Base-by-base conservation (phyloP, 345 rosid species). In the Lumnitzera littorea region DNA sequence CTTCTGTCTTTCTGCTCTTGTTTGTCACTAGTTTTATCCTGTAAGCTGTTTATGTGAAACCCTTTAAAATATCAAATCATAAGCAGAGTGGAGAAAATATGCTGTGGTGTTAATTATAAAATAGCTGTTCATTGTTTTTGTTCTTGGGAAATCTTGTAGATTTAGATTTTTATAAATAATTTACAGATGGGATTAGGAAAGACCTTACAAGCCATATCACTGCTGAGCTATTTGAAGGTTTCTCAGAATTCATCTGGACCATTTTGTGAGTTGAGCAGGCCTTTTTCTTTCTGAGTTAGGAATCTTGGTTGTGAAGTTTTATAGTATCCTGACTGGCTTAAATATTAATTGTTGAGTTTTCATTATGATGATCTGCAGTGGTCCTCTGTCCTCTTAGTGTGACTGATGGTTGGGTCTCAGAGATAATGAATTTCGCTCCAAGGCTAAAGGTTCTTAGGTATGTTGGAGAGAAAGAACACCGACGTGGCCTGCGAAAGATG, bases 171-270 rank as follows among this genome's bases (percentile, higher is more conserved):
- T 66, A 56, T 51, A 13, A 54, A 63, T 58, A 10, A 48, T 65
- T 59, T 49, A 12, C 85, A 91, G 98, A 91, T 91, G 98, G 96
- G 98, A 55, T 62, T 91, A 58, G 98, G 96, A 54, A 88, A 91
- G 76, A 86, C 97, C 66, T 78, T 91, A 58, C 98, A 88, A 70
- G 98, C 98, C 25, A 77, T 86, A 60, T 76, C 91, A 46, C 74
- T 91, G 59, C 36, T 91, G 72, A 81, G 91, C 78, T 91, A 88
- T 67, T 71, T 91, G 84, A 91, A 86, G 69, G 72, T 75, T 70
- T 69, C 68, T 51, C 78, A 60, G 65, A 57, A 63, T 62, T 74
- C 77, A 53, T 60, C 64, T 13, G 94, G 96, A 23, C 91, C 91
- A 57, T 88, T 84, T 74, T 66, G 96, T 88, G 74, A 84, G 96